Evolutionary conservation across 345 rosid genomes (phyloP).

Genomic region (Citrus maxima): DNA sequence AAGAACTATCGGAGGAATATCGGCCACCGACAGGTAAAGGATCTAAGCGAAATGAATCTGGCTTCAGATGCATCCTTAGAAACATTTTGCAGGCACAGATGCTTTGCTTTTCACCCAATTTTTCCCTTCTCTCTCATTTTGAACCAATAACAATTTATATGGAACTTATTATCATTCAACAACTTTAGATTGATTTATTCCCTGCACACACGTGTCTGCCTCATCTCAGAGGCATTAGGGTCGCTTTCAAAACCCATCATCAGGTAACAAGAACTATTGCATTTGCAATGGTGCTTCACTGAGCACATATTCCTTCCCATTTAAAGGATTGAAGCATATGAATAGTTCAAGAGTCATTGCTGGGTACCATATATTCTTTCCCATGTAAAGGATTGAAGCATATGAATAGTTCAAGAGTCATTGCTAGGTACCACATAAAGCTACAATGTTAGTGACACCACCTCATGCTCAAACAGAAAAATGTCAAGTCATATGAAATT

Average conservation of each 20-base stretch:
- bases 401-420: neutral
- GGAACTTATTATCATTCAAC: neutral
- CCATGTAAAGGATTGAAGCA: too few species aligned
- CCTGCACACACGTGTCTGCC: neutral
- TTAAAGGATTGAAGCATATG: neutral
- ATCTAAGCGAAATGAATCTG: neutral
- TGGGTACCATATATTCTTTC: too few species aligned
- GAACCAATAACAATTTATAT: neutral
- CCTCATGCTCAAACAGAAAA: neutral
- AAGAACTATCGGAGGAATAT: constrained; percentile 94
- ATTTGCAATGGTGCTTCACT: neutral
- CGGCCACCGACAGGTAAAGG: constrained; percentile 91
- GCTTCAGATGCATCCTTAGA: neutral
- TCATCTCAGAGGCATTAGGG: neutral
- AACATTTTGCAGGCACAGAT: neutral
- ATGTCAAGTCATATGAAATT: neutral
- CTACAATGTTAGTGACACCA: neutral
- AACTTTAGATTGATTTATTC: neutral
- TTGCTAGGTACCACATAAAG: neutral
- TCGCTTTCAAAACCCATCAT: neutral
- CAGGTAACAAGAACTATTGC: neutral
- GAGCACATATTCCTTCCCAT: neutral
- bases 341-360: neutral
- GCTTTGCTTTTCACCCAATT: neutral
- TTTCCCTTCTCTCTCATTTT: neutral